Conservation (phyloP, 2,329 filamentous ascomycete genomes). For the Calonectria pseudoreteaudii region DNA sequence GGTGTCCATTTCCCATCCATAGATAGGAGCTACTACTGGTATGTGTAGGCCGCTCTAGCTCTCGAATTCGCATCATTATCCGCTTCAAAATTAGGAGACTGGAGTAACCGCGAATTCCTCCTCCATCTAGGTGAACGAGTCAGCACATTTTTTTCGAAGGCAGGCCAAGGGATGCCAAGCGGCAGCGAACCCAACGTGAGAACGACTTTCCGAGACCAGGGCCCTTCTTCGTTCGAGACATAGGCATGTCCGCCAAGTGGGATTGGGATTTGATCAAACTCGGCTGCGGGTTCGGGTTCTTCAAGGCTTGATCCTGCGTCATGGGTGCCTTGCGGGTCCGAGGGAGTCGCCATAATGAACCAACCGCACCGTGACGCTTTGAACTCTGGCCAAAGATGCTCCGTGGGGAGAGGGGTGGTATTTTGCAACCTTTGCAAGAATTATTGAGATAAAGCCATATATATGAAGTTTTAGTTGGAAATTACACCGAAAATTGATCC, state of each 20-base stretch:
- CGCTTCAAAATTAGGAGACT: slow-evolving; percentile 11
- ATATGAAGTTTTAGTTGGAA: not conserved
- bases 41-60: not conserved
- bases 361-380: not conserved
- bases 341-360: not conserved
- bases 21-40: not conserved
- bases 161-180: not conserved
- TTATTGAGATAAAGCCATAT: not conserved
- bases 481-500: not conserved
- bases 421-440: not conserved
- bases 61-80: slow-evolving; percentile 11
- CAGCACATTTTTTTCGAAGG: not conserved
- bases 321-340: not conserved
- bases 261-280: no score
- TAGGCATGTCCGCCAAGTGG: not conserved
- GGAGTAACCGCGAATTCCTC: slow-evolving; percentile 12
- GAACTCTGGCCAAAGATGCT: not conserved
- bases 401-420: no score
- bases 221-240: slow-evolving; percentile 7
- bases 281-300: not conserved
- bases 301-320: not conserved
- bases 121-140: not conserved
- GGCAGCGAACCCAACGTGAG: not conserved
- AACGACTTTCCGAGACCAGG: slow-evolving; percentile 4
- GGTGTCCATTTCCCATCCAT: not conserved